Base-by-base conservation (phyloP, 768 basidiomycete genomes). In the Chlorophyllum brunneum region DNA sequence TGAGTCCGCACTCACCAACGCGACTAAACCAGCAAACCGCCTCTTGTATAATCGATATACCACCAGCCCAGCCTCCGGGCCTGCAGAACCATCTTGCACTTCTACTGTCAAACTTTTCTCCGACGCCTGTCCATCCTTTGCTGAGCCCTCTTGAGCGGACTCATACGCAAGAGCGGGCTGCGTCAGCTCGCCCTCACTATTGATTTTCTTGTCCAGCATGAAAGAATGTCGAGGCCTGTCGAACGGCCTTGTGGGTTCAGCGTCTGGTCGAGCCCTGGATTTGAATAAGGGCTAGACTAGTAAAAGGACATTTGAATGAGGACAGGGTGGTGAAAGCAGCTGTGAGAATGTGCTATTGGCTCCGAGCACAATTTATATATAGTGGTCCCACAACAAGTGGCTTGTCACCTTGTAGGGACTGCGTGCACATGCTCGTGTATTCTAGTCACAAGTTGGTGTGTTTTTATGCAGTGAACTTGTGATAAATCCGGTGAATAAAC, bases 41-140 rank as follows among this genome's bases (percentile, higher is more conserved):
- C 75, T 70, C 58, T 73, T 85, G 75, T 92, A 92, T 1, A 91
- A 65, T 36, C 79, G 76, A 61, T 88, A 92, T 2, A 55, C 40
- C 29, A 41, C 43, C 4, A 7, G 38, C 20, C 42, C 48, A 26
- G 5, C 8, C 37, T 30, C 15, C 22, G 43, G n/a, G 22, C 23
- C 18, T n/a, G 11, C 44, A 36, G 45, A 23, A 27, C 23, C n/a
- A 40, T 10, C 36, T 13, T 36, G 34, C 5, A 36, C 34, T 36
- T 51, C 49, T 6, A 34, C 43, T 15, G 23, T 9, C 24, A 51
- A 13, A 11, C 37, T 33, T 22, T 34, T 22, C 16, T 44, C 27
- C 6, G 41, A 43, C 15, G 29, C 18, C 29, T 44, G 37, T 30
- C 3, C 37, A 42, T 41, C 43, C 37, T 33, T 39, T 2, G 38